Evolutionary conservation across 805 yeast genomes (phyloP), one percentile per base, ranked within the genome.

Genomic region (Hanseniaspora meyeri): DNA sequence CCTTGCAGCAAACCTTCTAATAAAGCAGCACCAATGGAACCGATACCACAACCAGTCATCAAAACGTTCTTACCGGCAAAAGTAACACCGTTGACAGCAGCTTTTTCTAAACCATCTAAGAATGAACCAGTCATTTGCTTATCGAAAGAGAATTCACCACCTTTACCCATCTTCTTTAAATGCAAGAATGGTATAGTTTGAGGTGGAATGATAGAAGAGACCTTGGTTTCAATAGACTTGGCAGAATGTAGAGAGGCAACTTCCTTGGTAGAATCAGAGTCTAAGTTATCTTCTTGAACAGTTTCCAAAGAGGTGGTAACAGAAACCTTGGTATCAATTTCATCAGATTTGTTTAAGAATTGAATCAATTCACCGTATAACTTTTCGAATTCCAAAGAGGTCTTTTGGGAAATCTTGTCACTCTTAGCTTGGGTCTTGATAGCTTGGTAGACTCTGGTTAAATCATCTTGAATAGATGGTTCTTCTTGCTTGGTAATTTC

Each of bases 21-120:
- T 63, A 93, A 80, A 72, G 93, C 96, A 60, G 96, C 96, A 75
- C 97, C 98, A 67, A 93, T 93, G 52, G 98, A 93, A 56, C 97
- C 98, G 50, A 87, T 90, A 77, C 98, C 98, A 52, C 97, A 97
- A 77, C 98, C 98, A 50, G 98, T 93, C 62, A 93, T 77, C 66
- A 93, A 79, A 53, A 90, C 96, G 63, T 83, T 82, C 72, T 89
- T 93, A 70, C 82, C 87, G 70, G 83, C 82, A 77, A 83, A 93
- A 42, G 96, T 80, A 57, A 89, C 79, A 75, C 98, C 98, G 65
- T 90, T 93, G 61, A 87, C 81, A 38, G 98, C 97, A 69, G 95
- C 96, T 60, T 79, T 78, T 74, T 93, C 97, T 67, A 93, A 81
- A 58, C 93, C 95, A 68, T 88, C 90, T 70, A 93, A 79, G 74